Percentiles rank a stretch among this genome's conserved stretches.
Conservation (phyloP, 2,329 filamentous ascomycete genomes). For the Magnaporthiopsis incrustans region DNA sequence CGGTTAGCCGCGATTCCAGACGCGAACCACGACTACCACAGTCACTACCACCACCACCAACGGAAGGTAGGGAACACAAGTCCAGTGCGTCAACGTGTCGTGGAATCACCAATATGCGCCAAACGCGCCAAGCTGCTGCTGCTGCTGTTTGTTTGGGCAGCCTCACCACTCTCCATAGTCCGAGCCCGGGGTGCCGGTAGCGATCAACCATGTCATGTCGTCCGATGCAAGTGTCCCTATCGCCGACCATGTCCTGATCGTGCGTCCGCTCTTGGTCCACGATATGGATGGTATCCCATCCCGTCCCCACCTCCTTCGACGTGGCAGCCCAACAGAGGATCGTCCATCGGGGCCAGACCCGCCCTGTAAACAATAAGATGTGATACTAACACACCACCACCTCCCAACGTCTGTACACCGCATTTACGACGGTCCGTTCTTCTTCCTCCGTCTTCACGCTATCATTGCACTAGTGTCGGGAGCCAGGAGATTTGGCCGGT, state of each 20-base stretch:
- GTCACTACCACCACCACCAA: too few species aligned
- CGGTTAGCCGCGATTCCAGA: background rate
- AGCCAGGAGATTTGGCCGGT: background rate
- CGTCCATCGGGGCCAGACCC: background rate
- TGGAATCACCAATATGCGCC: background rate
- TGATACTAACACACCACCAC: background rate
- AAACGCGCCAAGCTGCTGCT: background rate
- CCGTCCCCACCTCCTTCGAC: background rate
- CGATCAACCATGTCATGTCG: too few species aligned
- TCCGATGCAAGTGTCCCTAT: background rate
- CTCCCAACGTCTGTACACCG: background rate
- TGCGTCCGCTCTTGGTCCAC: background rate
- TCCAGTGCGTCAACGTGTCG: background rate
- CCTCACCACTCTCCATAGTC: background rate
- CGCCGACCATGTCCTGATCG: background rate
- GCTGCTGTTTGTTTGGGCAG: background rate
- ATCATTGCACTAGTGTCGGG: background rate
- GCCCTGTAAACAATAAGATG: background rate
- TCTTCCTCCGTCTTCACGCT: background rate
- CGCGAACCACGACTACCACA: too few species aligned
- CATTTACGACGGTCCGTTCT: background rate
- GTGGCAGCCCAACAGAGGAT: background rate
- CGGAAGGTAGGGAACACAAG: background rate
- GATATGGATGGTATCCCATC: background rate
- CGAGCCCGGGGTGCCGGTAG: background rate